Evolutionary conservation across 2,329 filamentous ascomycete genomes (phyloP), one percentile per base, ranked within the genome.

Genomic region (Fusarium mangiferae): DNA sequence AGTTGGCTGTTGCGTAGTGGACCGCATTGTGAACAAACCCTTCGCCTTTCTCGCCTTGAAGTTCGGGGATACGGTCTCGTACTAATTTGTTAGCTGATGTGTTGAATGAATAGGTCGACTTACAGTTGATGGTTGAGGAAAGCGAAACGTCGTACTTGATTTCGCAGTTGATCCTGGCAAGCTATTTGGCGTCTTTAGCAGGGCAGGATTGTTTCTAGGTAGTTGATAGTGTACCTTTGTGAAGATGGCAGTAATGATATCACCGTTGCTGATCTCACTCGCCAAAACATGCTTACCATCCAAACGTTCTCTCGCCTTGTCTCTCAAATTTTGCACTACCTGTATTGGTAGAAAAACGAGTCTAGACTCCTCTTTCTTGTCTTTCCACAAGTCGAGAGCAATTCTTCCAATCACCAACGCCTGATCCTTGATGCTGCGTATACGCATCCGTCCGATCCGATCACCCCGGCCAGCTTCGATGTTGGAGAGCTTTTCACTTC

Each of bases 171-270:
- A 66, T 48, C 17, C 62, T 51, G 12, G 36, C 20, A 12, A 68
- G 35, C 62, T 68, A 39, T 38, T 0, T 5, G 10, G 1, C 2
- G 4, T 17, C 0, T 26, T 54, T 28, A 54, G 24, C 7, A 38
- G 24, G 7, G 3, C 1, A 17, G 9, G 7, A 0, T 1, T 2
- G 3, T 2, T 0, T n/a, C 12, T 9, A 0, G 3, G 14, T 3
- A 12, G 6, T 9, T 6, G 2, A 12, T 4, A 7, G 13, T 26
- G 8, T 20, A 55, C 66, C 48, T 61, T 67, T 9, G 54, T 55
- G 11, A 66, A 68, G 41, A 69, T 44, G 1, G 56, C 52, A 15
- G 67, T 59, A 0, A 70, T 33, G 14, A 69, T 55, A 17, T 69
- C 65, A 0, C 64, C 65, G 5, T 64, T 63, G 20, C 46, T 69